Percentiles rank a stretch among this genome's conserved stretches.
Conservation (phyloP, 352 stramenopile genomes). For the Phytophthora ohioensis region DNA sequence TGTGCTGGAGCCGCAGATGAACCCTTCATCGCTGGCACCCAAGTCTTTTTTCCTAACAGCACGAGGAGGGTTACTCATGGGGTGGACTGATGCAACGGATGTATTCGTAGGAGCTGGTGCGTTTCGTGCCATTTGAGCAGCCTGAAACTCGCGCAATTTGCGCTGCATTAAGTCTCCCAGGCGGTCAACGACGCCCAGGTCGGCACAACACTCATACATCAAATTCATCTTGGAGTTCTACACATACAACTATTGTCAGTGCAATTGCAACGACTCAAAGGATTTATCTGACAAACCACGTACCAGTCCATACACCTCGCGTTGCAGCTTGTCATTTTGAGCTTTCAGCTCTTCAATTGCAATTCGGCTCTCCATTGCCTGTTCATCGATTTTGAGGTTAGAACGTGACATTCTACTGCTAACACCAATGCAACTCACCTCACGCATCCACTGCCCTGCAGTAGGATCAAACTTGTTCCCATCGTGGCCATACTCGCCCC, state of each 20-base stretch:
- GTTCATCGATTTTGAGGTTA: slow-evolving; percentile 6
- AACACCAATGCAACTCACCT: slow-evolving; percentile 36
- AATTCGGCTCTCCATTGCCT: slow-evolving; percentile 64
- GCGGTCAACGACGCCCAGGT: slow-evolving; percentile 60
- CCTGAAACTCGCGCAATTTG: slow-evolving; percentile 63
- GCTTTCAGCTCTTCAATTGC: slow-evolving; percentile 62
- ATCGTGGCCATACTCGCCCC: slow-evolving; percentile 33
- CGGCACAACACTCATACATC: slow-evolving; percentile 67
- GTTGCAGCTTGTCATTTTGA: slow-evolving; percentile 70
- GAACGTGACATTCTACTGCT: not conserved
- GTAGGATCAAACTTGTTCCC: slow-evolving; percentile 59
- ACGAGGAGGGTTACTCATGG: slow-evolving; percentile 32
- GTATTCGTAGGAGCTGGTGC: slow-evolving; percentile 17
- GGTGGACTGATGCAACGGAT: slow-evolving; percentile 7
- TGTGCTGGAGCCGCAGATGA: slow-evolving; percentile 65
- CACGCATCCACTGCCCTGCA: slow-evolving; percentile 73
- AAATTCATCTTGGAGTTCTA: slow-evolving; percentile 72
- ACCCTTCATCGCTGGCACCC: slow-evolving; percentile 44
- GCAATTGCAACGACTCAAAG: not conserved
- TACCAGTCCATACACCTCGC: slow-evolving; percentile 65
- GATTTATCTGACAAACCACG: slow-evolving; percentile 1
- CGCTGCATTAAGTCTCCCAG: slow-evolving; percentile 71
- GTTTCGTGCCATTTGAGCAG: slow-evolving; percentile 47
- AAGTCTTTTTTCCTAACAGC: slow-evolving; percentile 37
- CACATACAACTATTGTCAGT: not conserved